Conservation (phyloP, 345 rosid species). For the Anastatica hierochuntica region DNA sequence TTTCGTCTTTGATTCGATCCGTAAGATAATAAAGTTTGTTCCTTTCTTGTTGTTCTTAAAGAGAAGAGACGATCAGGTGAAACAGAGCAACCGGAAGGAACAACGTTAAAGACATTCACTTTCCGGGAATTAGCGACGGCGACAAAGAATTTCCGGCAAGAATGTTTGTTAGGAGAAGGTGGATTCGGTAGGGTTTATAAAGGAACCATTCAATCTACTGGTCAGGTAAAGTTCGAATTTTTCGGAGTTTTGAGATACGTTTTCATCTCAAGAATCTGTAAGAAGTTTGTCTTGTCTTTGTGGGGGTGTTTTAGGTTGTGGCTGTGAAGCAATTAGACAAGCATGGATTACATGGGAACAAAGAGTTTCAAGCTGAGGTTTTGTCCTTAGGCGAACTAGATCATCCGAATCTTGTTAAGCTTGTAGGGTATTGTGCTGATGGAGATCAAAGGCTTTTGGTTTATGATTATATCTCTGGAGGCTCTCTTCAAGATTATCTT, state of each 20-base stretch:
- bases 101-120: conserved; percentile 23
- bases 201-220: conserved; percentile 50
- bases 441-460: conserved; percentile 69
- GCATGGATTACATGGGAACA: conserved; percentile 40
- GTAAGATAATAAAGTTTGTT: too few relatives aligned
- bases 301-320: conserved; percentile 39
- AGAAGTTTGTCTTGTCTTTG: not conserved
- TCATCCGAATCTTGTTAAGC: conserved; percentile 47
- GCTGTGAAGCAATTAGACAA: conserved; percentile 70
- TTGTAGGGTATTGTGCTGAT: conserved; percentile 66
- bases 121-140: conserved; percentile 71
- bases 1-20: too few relatives aligned
- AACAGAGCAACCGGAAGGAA: conserved; percentile 5
- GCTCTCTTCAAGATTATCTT: conserved; percentile 47
- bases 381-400: conserved; percentile 32
- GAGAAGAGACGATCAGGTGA: not conserved
- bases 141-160: conserved; percentile 66
- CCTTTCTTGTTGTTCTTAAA: too few relatives aligned
- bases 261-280: too few relatives aligned
- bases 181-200: conserved; percentile 67
- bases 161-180: conserved; percentile 68
- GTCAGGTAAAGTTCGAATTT: conserved; percentile 37
- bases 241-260: too few relatives aligned
- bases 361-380: conserved; percentile 54
- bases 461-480: conserved; percentile 42